phyloP scores from a whole-genome alignment of 2,329 filamentous ascomycete species.

The Metarhizium sp. region DNA sequence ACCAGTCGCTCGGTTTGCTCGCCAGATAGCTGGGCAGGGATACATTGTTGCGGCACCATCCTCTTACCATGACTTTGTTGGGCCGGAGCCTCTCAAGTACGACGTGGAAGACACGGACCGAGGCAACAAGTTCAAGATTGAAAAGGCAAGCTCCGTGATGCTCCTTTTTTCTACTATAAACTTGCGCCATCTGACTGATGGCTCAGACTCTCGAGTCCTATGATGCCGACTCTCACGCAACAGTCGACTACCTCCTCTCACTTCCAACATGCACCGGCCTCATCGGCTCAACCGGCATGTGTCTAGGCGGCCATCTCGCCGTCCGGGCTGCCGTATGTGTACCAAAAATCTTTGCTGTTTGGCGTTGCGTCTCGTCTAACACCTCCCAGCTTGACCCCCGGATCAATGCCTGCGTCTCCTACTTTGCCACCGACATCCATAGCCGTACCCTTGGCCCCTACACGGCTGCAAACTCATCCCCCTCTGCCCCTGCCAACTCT shows the following conservation, averaged over 20 bases:
- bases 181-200: background rate
- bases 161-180: background rate
- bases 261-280: slow-evolving; percentile 72
- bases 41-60: slow-evolving; percentile 89
- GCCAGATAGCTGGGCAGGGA: slow-evolving; percentile 85
- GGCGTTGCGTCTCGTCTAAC: background rate
- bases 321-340: slow-evolving; percentile 43
- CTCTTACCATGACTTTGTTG: slow-evolving; percentile 88
- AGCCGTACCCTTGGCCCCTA: slow-evolving; percentile 61
- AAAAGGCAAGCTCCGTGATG: slow-evolving; percentile 44
- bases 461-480: slow-evolving; percentile 35
- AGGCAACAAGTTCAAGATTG: slow-evolving; percentile 79
- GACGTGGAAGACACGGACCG: slow-evolving; percentile 79
- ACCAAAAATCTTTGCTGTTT: background rate
- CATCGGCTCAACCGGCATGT: slow-evolving; percentile 81
- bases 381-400: slow-evolving; percentile 55
- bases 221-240: slow-evolving; percentile 64
- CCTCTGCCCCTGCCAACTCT: slow-evolving; percentile 26
- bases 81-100: slow-evolving; percentile 74
- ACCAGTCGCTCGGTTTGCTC: slow-evolving; percentile 78
- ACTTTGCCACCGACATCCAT: slow-evolving; percentile 91
- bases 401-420: slow-evolving; percentile 70
- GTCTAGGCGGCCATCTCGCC: slow-evolving; percentile 80
- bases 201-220: slow-evolving; percentile 75
- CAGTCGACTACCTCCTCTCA: slow-evolving; percentile 60